Evolutionary conservation across 2,329 filamentous ascomycete species (phyloP).

Genomic region (Emydomyces testavorans): DNA sequence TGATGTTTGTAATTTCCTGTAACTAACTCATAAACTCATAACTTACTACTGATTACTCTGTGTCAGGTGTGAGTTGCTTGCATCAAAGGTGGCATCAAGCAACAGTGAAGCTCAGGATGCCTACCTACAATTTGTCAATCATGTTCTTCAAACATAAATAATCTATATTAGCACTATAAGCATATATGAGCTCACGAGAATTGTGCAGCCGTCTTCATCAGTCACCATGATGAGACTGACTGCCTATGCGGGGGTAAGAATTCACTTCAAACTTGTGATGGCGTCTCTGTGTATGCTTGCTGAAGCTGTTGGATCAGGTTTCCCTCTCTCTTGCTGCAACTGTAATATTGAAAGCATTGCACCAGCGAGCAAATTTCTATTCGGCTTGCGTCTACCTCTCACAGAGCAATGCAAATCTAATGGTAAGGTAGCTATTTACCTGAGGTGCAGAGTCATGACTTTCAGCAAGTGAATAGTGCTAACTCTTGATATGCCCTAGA

Average conservation of each 20-base stretch:
- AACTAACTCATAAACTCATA: too few species aligned
- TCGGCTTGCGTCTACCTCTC: conserved; percentile 93
- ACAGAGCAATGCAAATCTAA: conserved; percentile 88
- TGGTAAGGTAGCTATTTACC: too few species aligned
- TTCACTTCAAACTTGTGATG: background rate
- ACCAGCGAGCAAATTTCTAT: conserved; percentile 95
- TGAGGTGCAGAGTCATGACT: too few species aligned
- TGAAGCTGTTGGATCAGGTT: conserved; percentile 39
- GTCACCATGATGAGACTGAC: conserved; percentile 36
- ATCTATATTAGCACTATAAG: background rate
- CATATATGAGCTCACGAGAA: conserved; percentile 4
- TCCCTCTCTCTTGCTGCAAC: conserved; percentile 73
- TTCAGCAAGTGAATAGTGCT: conserved; percentile 8
- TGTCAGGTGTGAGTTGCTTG: too few species aligned
- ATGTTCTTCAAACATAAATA: too few species aligned
- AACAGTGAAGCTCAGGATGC: too few species aligned
- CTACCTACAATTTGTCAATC: too few species aligned
- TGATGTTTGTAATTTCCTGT: too few species aligned
- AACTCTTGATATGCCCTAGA: conserved; percentile 41
- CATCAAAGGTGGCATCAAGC: conserved; percentile 9
- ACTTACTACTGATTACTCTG: too few species aligned
- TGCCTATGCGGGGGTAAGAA: conserved; percentile 42
- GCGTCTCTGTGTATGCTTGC: background rate
- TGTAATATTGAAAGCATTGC: conserved; percentile 80
- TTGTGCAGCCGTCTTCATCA: conserved; percentile 4